Evolutionary conservation across 257 asterid genomes (phyloP).

Genomic region (Fraxinus pennsylvanica): DNA sequence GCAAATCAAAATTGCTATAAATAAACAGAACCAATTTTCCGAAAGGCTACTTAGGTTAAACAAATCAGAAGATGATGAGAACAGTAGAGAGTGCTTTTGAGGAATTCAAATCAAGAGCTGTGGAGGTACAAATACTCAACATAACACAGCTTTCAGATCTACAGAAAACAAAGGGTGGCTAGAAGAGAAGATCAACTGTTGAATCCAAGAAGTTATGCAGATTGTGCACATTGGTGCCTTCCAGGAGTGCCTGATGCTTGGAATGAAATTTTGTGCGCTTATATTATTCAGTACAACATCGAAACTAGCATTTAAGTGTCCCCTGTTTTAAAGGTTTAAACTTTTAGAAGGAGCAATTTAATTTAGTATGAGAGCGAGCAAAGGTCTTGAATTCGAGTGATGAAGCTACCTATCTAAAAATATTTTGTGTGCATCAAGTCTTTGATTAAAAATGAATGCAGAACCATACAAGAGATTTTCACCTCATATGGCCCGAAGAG

Average conservation of each 20-base stretch:
- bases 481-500: too few species aligned
- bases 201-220: slow-evolving; percentile 30
- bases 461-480: too few species aligned
- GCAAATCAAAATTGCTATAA: slow-evolving; percentile 38
- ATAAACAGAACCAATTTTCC: slow-evolving; percentile 36
- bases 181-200: slow-evolving; percentile 19
- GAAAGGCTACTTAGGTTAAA: slow-evolving; percentile 38
- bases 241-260: slow-evolving; percentile 59
- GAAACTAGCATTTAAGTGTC: too few species aligned
- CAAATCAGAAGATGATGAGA: slow-evolving; percentile 46
- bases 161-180: slow-evolving; percentile 25
- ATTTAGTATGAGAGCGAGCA: not conserved
- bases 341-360: too few species aligned
- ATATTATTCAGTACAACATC: slow-evolving; percentile 24
- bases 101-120: slow-evolving; percentile 37
- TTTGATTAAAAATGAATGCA: too few species aligned
- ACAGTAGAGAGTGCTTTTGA: slow-evolving; percentile 34
- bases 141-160: slow-evolving; percentile 38
- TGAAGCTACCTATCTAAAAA: too few species aligned
- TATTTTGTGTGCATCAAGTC: too few species aligned
- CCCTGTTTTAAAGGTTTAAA: not conserved
- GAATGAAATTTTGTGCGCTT: slow-evolving; percentile 46
- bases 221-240: slow-evolving; percentile 54
- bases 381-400: too few species aligned
- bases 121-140: slow-evolving; percentile 34